Conservation (phyloP, 2,329 filamentous ascomycete species). For the Pestalotiopsis sp. region DNA sequence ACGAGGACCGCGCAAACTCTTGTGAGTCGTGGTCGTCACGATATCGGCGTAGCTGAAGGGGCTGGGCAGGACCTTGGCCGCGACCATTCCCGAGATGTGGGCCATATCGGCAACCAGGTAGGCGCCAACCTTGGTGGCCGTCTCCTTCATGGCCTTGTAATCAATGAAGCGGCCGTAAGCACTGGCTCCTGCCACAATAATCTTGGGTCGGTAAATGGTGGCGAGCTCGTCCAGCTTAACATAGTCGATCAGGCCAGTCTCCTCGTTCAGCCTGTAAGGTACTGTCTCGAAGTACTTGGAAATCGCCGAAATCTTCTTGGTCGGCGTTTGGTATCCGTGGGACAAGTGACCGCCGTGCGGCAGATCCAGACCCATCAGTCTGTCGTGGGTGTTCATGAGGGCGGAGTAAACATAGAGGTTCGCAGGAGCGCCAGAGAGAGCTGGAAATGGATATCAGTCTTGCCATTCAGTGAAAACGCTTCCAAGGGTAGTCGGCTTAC, state of each 20-base stretch:
- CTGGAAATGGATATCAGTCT: slow-evolving; percentile 41
- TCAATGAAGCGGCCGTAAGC: slow-evolving; percentile 96
- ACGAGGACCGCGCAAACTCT: slow-evolving; percentile 90
- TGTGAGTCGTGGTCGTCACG: slow-evolving; percentile 97
- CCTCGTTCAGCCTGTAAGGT: slow-evolving; percentile 88
- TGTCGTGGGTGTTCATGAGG: slow-evolving; percentile 87
- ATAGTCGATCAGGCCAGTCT: slow-evolving; percentile 94
- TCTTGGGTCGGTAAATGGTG: slow-evolving; percentile 88
- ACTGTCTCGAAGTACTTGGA: slow-evolving; percentile 99
- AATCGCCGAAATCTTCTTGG: slow-evolving; percentile 94
- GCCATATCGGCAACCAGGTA: slow-evolving; percentile 97
- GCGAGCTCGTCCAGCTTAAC: slow-evolving; percentile 86
- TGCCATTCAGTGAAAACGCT: neutral
- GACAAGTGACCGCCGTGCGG: slow-evolving; percentile 95
- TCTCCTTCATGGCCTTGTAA: slow-evolving; percentile 88
- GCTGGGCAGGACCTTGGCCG: slow-evolving; percentile 86
- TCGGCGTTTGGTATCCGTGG: slow-evolving; percentile 95
- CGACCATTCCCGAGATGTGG: slow-evolving; percentile 92
- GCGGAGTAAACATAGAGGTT: slow-evolving; percentile 96
- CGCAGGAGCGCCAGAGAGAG: slow-evolving; percentile 72
- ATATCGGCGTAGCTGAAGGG: slow-evolving; percentile 91
- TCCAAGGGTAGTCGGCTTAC: slow-evolving; percentile 46
- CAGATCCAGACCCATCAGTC: slow-evolving; percentile 94
- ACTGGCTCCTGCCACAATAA: slow-evolving; percentile 91
- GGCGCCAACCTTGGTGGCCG: slow-evolving; percentile 86